phyloP scores from a whole-genome alignment of 306 rosid genomes.

The Clitoria ternatea region DNA sequence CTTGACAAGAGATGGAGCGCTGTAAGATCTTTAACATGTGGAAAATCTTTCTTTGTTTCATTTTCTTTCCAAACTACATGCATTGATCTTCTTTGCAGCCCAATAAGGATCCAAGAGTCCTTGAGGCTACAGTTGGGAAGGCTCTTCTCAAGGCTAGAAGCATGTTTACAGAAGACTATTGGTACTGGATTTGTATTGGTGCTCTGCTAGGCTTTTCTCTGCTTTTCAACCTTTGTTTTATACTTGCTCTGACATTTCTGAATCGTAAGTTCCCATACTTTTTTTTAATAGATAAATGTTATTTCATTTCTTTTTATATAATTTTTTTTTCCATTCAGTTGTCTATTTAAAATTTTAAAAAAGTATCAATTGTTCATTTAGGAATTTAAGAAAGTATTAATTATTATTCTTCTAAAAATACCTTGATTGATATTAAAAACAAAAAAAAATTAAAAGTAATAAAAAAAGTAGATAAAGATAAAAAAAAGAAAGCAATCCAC shows the following conservation, averaged over 20 bases:
- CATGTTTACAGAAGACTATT: conserved; percentile 50
- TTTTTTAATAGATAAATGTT: no score
- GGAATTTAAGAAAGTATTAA: no score
- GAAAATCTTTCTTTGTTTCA: background rate
- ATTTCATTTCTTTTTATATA: no score
- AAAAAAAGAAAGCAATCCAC: no score
- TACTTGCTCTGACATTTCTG: conserved; percentile 53
- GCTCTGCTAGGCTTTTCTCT: conserved; percentile 69
- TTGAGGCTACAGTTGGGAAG: conserved; percentile 62
- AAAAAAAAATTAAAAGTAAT: no score
- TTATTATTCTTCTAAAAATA: no score
- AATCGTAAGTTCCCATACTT: conserved; percentile 51
- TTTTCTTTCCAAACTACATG: conserved; percentile 11
- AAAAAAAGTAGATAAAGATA: no score
- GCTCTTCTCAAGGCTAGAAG: conserved; percentile 65
- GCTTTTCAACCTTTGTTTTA: conserved; percentile 51
- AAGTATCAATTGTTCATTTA: no score
- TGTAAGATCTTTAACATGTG: conserved; percentile 37
- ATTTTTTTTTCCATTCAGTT: no score
- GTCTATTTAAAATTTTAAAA: no score
- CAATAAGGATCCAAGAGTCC: conserved; percentile 25
- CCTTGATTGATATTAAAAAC: no score
- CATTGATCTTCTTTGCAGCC: conserved; percentile 38
- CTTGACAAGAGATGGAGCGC: conserved; percentile 86
- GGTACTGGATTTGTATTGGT: conserved; percentile 79